Conservation (phyloP, 2,329 filamentous ascomycete species). For the Epichloe brachyelytri region DNA sequence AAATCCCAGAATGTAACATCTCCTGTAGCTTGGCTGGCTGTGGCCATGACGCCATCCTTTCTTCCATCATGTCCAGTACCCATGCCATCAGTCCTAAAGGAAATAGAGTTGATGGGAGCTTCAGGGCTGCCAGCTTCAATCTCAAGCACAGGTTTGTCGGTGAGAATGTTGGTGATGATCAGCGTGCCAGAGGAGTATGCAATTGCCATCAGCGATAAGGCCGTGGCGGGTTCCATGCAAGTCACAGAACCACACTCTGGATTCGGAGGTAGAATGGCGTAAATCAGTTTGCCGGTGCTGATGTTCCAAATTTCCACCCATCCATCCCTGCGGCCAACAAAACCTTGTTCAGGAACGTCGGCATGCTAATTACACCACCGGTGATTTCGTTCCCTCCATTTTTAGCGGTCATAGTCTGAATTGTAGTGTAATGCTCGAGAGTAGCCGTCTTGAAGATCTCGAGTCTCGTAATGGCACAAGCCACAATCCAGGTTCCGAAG, state of each 20-base stretch:
- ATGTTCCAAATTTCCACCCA: conserved; percentile 96
- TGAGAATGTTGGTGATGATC: conserved; percentile 68
- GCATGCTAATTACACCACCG: conserved; percentile 73
- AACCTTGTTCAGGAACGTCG: conserved; percentile 92
- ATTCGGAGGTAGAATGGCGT: conserved; percentile 70
- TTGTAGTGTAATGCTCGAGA: conserved; percentile 80
- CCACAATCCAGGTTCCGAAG: conserved; percentile 87
- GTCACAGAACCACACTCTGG: conserved; percentile 69
- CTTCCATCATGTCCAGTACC: conserved; percentile 81
- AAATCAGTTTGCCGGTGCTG: conserved; percentile 79
- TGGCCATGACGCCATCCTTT: conserved; percentile 86
- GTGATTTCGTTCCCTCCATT: conserved; percentile 57
- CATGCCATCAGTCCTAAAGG: conserved; percentile 78
- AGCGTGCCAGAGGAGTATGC: conserved; percentile 72
- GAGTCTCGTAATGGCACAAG: conserved; percentile 59
- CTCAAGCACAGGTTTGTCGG: conserved; percentile 59
- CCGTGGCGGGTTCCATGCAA: conserved; percentile 71
- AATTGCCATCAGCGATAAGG: conserved; percentile 74
- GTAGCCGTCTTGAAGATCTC: conserved; percentile 81
- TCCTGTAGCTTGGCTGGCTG: conserved; percentile 62
- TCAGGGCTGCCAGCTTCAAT: conserved; percentile 54
- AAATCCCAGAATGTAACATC: conserved; percentile 96
- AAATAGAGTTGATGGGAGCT: conserved; percentile 63
- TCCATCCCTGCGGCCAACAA: conserved; percentile 77
- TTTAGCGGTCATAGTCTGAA: conserved; percentile 45